Conservation (phyloP, 768 basidiomycete species). For the Tylopilus vinaceipallidus region DNA sequence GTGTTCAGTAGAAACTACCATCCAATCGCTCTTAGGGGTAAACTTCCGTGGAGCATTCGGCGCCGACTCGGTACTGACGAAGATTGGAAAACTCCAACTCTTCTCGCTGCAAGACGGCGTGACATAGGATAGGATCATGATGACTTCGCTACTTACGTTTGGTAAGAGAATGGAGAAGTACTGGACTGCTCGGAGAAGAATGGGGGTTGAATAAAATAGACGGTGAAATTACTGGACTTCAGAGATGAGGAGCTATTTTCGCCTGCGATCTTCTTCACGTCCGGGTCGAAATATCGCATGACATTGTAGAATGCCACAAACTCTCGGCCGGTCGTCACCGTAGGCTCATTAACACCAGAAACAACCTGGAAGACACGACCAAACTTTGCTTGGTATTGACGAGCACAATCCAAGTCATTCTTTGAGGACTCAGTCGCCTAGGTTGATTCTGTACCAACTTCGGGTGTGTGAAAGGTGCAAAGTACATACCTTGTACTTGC, state of each 20-base stretch:
- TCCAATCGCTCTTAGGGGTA: too few species aligned
- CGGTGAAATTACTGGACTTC: conserved; percentile 12
- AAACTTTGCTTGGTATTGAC: background rate
- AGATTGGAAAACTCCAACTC: too few species aligned
- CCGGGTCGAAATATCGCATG: too few species aligned
- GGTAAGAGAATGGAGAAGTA: background rate
- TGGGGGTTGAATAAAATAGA: conserved; percentile 10
- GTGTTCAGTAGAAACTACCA: too few species aligned
- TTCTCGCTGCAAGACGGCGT: too few species aligned
- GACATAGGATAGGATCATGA: background rate
- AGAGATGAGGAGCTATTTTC: too few species aligned
- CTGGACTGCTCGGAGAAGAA: conserved; percentile 12
- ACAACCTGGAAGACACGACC: background rate
- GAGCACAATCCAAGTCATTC: background rate
- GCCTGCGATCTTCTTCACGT: too few species aligned
- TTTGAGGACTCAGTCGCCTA: background rate
- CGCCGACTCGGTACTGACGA: too few species aligned
- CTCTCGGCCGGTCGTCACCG: background rate
- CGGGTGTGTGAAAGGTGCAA: too few species aligned
- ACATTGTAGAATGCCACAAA: too few species aligned
- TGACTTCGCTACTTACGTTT: background rate
- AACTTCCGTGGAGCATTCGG: too few species aligned
- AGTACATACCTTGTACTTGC: too few species aligned
- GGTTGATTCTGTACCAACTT: background rate
- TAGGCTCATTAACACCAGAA: background rate